A percentile compares a stretch with the other conserved stretches of the same genome.
These are phyloP conservation scores for Sporothrix dimorphospora DNA, from an alignment of 2,329 filamentous ascomycete genomes.

Conservation along the genomic window DNA sequence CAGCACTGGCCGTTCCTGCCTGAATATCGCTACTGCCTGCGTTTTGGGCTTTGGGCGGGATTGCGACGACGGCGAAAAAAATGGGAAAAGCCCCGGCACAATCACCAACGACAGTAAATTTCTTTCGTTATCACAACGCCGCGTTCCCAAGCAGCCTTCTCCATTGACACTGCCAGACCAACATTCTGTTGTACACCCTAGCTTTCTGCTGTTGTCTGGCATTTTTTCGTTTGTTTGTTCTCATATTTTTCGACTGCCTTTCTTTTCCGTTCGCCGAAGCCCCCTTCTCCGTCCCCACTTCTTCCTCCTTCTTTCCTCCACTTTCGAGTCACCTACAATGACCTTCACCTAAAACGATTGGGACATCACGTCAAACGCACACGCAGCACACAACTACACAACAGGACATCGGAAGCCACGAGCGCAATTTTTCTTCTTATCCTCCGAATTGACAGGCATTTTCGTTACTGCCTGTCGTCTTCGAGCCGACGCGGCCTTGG, in stretches of 20 bases:
- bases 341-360: constrained; percentile 11
- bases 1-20: neutral
- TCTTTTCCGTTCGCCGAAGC: constrained; percentile 14
- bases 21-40: neutral
- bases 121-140: constrained; percentile 11
- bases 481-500: neutral
- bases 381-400: constrained; percentile 6
- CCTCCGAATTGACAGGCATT: neutral
- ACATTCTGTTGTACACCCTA: neutral
- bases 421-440: no score
- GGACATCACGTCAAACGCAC: neutral
- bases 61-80: constrained; percentile 27
- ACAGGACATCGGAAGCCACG: neutral
- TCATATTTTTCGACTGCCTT: neutral
- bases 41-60: neutral
- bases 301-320: constrained; percentile 20
- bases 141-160: constrained; percentile 9
- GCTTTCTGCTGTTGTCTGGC: neutral
- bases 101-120: constrained; percentile 22
- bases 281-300: constrained; percentile 23
- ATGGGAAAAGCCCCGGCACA: neutral
- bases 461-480: neutral
- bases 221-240: neutral
- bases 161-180: constrained; percentile 11
- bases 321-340: constrained; percentile 21